These are phyloP conservation scores for Trichoderma sp. DNA, from an alignment of 2,329 filamentous ascomycete genomes.

Conservation along the genomic window DNA sequence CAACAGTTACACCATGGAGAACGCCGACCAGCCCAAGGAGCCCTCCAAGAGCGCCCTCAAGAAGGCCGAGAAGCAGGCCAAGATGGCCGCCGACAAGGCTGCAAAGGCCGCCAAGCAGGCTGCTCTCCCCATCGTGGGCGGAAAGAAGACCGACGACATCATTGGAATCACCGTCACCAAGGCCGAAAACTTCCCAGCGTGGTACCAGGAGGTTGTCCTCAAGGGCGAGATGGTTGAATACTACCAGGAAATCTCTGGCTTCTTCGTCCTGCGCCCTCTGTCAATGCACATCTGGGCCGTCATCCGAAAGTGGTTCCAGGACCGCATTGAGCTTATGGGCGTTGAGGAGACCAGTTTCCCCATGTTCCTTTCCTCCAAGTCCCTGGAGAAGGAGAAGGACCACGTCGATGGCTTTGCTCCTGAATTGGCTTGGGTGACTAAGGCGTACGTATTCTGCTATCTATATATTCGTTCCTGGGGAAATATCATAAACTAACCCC, in stretches of 20 bases:
- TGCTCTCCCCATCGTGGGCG: conserved; percentile 50
- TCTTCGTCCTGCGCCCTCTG: conserved; percentile 82
- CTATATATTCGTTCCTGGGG: background rate
- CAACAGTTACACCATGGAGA: conserved; percentile 29
- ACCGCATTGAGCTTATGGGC: conserved; percentile 81
- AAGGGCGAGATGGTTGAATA: conserved; percentile 98
- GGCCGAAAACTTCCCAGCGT: conserved; percentile 81
- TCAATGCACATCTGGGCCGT: conserved; percentile 65
- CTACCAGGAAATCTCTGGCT: conserved; percentile 90
- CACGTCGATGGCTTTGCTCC: conserved; percentile 99
- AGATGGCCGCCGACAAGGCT: conserved; percentile 59
- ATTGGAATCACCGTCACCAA: conserved; percentile 89
- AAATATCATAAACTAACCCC: background rate
- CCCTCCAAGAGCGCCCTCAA: conserved; percentile 62
- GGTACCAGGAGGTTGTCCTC: conserved; percentile 96
- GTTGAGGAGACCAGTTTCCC: conserved; percentile 97
- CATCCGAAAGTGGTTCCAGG: conserved; percentile 65
- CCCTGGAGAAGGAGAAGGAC: conserved; percentile 83
- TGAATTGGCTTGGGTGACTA: conserved; percentile 84
- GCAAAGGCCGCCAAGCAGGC: conserved; percentile 58
- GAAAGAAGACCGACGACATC: conserved; percentile 63
- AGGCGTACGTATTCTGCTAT: conserved; percentile 54
- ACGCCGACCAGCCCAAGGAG: conserved; percentile 48
- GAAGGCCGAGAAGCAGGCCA: conserved; percentile 63
- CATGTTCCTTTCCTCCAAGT: conserved; percentile 90